Conservation (phyloP, 139 green algal genomes). For the Chlamydomonas urium region DNA sequence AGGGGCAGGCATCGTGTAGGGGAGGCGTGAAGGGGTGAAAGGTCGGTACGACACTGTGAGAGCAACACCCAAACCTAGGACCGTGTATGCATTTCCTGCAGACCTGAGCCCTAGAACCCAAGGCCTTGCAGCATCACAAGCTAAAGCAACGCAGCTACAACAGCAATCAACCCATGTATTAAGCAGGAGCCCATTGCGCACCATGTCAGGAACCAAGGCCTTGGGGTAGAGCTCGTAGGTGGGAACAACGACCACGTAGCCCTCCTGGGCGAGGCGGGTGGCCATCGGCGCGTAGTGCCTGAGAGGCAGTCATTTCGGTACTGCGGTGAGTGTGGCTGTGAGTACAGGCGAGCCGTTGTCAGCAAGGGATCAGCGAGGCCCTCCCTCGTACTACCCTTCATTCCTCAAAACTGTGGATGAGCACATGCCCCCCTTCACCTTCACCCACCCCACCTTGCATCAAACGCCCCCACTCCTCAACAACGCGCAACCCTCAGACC, state of each 20-base stretch:
- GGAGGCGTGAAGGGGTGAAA: too few relatives aligned
- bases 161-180: not conserved
- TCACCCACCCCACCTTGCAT: not conserved
- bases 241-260: conserved; percentile 47
- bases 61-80: too few relatives aligned
- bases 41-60: too few relatives aligned
- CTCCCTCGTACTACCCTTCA: not conserved
- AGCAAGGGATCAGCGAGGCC: not conserved
- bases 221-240: conserved; percentile 68
- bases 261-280: conserved; percentile 42
- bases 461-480: not conserved
- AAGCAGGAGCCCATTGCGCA: too few relatives aligned
- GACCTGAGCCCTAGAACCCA: too few relatives aligned
- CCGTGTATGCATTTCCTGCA: too few relatives aligned
- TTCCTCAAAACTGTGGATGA: not conserved
- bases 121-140: too few relatives aligned
- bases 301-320: not conserved
- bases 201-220: conserved; percentile 28
- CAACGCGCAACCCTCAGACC: not conserved
- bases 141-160: not conserved
- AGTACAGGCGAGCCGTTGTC: not conserved
- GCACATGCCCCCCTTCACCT: not conserved
- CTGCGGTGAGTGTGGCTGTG: not conserved
- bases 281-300: conserved; percentile 21
- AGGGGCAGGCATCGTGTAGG: too few relatives aligned